Base-by-base conservation (phyloP, 495 filamentous ascomycete genomes). In the Glarea lozoyensis region DNA sequence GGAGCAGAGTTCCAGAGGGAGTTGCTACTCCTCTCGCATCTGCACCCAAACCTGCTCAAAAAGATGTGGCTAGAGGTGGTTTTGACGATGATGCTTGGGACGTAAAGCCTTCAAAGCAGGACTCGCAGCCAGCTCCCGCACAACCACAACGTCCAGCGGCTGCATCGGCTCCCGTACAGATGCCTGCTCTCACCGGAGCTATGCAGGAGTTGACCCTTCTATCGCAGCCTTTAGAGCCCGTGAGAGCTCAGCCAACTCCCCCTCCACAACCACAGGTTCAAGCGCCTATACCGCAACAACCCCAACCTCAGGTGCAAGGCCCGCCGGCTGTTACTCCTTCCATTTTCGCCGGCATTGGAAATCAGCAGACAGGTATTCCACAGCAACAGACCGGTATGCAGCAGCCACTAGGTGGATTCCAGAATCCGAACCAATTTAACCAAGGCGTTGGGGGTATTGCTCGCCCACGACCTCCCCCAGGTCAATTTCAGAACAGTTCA, bases 41-140 rank as follows among this genome's bases (percentile, higher is more conserved):
- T 19, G 50, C 62, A 29, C 52, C 60, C 6, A 43, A 63, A 27
- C 58, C 64, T 1, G 49, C 69, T 3, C 33, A 51, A 18, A 70
- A 73, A 30, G 78, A 78, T 31, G 51, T 71, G 10, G 54, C 69
- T 2, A 62, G 69, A 43, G 63, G 68, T 37, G 88, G 88, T 16
- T 97, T 99, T 49, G 92, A 99, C 31, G 93, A 98, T 54, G 86
- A 96, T 68, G 93, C 93, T 20, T 99, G 92, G 92, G 86, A 89
- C 56, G 81, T 92, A 7, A 96, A 96, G 66, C 86, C 88, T n/a
- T 72, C 85, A n/a, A 86, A 79, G 59, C 75, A 79, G 48, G 53
- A 60, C 48, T 45, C 56, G 37, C 29, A 61, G 55, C 25, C 69
- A 43, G 34, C 61, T 33, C 59, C 20, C 48, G 54, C 43, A 53